Base-by-base conservation (phyloP, 2,329 filamentous ascomycete genomes). In the Allantophomopsis cytisporea region DNA sequence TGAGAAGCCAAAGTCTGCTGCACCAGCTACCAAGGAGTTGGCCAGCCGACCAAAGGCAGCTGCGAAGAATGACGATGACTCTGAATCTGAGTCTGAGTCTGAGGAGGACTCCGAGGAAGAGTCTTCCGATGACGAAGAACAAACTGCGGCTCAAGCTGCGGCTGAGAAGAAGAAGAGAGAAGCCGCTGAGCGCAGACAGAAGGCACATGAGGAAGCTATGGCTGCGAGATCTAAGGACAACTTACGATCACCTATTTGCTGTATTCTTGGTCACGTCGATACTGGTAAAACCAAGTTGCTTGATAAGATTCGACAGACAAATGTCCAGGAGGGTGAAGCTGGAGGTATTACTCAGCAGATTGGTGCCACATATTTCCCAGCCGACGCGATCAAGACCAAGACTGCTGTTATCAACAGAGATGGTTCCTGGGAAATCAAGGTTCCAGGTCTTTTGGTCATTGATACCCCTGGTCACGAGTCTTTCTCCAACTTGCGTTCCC, bases 301-400 rank as follows among this genome's bases (percentile, higher is more conserved):
- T 42, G 91, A 98, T 70, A 98, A 98, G 69, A 85, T 98, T 56
- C 83, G 91, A 55, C 87, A 95, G 62, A 96, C 91, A 42, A 96
- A 98, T 57, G 91, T 98, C 30, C 93, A 98, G 58, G 91, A 96
- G 64, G 91, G 91, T 54, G 91, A 98, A 74, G 93, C 91, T 32
- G 93, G 91, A 71, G 91, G 91, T 79, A 98, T 98, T 56, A 98
- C 91, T 7, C 91, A 98, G 65, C 91, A 98, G 64, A 98, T 98
- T 56, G 91, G 91, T 80, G 91, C 91, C 38, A 98, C 91, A 2
- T 98, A 96, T 69, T 98, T 98, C 74, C 93, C 91, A 7, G 81
- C 89, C 30, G 89, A 96, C 39, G 86, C 91, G 43, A 80, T 98
- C 56, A 73, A 76, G 62, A 81, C 88, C 60, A 98, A 98, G 74